Evolutionary conservation across 1,139 yeast genomes (phyloP).

Genomic region (Scheffersomyces quercinus): DNA sequence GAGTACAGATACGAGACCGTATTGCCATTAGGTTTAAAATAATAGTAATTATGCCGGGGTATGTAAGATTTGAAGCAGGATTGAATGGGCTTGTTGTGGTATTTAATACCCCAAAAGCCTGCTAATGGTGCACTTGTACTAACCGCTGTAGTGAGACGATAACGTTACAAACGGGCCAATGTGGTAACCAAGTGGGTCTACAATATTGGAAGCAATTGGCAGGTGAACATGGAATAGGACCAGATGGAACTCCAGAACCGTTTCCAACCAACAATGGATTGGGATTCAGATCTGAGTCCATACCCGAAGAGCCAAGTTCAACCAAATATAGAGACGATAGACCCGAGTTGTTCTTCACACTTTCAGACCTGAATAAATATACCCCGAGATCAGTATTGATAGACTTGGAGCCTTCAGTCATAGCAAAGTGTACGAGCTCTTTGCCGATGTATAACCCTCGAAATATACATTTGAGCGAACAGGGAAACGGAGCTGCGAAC

Average conservation of each 20-base stretch:
- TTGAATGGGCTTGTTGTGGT: too few species aligned
- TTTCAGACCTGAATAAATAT: slow-evolving; percentile 68
- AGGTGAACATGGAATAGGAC: slow-evolving; percentile 77
- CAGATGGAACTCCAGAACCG: slow-evolving; percentile 60
- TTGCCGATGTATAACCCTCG: slow-evolving; percentile 82
- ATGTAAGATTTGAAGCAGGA: slow-evolving; percentile 2
- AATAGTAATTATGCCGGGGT: slow-evolving; percentile 9
- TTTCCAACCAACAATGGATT: slow-evolving; percentile 9
- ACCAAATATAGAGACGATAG: slow-evolving; percentile 56
- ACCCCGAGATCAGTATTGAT: slow-evolving; percentile 86
- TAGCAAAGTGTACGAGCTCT: slow-evolving; percentile 58
- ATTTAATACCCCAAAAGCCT: too few species aligned
- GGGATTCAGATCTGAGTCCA: slow-evolving; percentile 8
- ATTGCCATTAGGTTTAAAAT: too few species aligned
- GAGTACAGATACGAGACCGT: too few species aligned
- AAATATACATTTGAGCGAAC: slow-evolving; percentile 74
- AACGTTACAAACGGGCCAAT: slow-evolving; percentile 68
- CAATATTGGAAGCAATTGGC: slow-evolving; percentile 93
- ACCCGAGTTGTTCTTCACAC: slow-evolving; percentile 81
- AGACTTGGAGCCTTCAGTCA: slow-evolving; percentile 90
- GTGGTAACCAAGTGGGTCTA: slow-evolving; percentile 95
- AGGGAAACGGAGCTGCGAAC: slow-evolving; percentile 92
- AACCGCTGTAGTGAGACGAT: slow-evolving; percentile 41
- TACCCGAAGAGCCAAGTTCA: background rate
- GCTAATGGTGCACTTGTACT: slow-evolving; percentile 16